A percentile compares a stretch with the other conserved stretches of the same genome.
Conservation (phyloP, 192 early-diverging fungal species). For the Gorgonomyces haynaldii region DNA sequence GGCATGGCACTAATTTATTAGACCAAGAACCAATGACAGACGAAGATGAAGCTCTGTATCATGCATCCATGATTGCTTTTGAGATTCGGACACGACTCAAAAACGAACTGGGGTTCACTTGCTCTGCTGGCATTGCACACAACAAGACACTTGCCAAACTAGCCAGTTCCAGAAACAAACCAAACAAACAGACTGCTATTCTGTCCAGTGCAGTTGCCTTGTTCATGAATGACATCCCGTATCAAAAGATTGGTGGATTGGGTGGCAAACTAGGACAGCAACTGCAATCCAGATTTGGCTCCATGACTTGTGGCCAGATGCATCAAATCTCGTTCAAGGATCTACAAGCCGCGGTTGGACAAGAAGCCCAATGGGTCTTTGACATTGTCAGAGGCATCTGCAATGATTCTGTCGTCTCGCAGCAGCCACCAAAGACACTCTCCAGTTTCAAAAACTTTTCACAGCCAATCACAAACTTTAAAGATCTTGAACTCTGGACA, state of each 20-base stretch:
- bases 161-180: conserved; percentile 73
- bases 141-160: conserved; percentile 81
- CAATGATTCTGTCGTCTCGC: conserved; percentile 21
- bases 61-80: conserved; percentile 57
- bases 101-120: conserved; percentile 64
- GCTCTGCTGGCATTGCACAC: conserved; percentile 62
- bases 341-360: conserved; percentile 41
- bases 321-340: conserved; percentile 26
- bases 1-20: conserved; percentile 10
- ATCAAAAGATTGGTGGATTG: conserved; percentile 69
- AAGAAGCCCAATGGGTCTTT: conserved; percentile 38
- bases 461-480: no score
- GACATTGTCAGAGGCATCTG: conserved; percentile 52
- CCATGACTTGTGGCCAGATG: no score
- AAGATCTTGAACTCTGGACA: no score
- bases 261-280: conserved; percentile 71
- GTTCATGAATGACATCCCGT: conserved; percentile 55
- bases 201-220: conserved; percentile 35
- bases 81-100: conserved; percentile 53
- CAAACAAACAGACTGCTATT: conserved; percentile 70
- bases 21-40: conserved; percentile 1
- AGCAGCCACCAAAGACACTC: conserved; percentile 15
- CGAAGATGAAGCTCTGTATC: conserved; percentile 27
- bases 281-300: conserved; percentile 23
- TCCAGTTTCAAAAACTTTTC: conserved; percentile 14